These are phyloP conservation scores for Globisporangium acanthophoron DNA, from an alignment of 352 stramenopile species.

Conservation along the genomic window DNA sequence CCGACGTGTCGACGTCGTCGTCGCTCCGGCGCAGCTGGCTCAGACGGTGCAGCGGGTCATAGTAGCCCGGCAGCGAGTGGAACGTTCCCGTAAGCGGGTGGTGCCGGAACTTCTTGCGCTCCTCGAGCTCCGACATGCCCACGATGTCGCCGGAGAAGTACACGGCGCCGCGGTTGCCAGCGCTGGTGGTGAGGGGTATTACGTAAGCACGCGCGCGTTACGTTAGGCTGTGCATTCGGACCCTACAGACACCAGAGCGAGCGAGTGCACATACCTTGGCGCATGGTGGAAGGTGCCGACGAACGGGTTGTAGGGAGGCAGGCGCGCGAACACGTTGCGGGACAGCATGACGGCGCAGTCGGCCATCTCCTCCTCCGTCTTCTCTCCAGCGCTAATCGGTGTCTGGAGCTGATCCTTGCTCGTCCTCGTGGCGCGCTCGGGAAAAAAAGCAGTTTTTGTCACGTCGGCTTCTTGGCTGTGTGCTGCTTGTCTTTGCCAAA, in stretches of 20 bases:
- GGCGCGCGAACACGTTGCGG: constrained; percentile 74
- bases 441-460: too few species aligned
- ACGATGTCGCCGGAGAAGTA: constrained; percentile 89
- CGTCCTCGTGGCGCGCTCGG: too few species aligned
- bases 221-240: background rate
- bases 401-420: too few species aligned
- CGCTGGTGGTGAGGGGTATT: constrained; percentile 20
- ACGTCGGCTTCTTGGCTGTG: too few species aligned
- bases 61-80: constrained; percentile 82
- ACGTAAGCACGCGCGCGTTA: background rate
- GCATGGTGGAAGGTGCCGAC: constrained; percentile 88
- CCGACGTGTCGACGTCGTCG: constrained; percentile 52
- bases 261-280: constrained; percentile 44
- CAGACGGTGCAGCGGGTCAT: constrained; percentile 78
- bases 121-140: constrained; percentile 82
- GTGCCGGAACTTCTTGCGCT: constrained; percentile 87
- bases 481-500: background rate
- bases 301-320: constrained; percentile 86
- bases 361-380: constrained; percentile 17
- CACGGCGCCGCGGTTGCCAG: constrained; percentile 77
- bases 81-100: constrained; percentile 86
- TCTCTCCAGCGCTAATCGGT: background rate
- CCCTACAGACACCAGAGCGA: too few species aligned
- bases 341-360: constrained; percentile 37
- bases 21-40: constrained; percentile 60